Percentiles rank a stretch among this genome's conserved stretches.
These are phyloP conservation scores for Monosporozyma aerobia DNA, from an alignment of 805 yeast genomes.

Conservation along the genomic window DNA sequence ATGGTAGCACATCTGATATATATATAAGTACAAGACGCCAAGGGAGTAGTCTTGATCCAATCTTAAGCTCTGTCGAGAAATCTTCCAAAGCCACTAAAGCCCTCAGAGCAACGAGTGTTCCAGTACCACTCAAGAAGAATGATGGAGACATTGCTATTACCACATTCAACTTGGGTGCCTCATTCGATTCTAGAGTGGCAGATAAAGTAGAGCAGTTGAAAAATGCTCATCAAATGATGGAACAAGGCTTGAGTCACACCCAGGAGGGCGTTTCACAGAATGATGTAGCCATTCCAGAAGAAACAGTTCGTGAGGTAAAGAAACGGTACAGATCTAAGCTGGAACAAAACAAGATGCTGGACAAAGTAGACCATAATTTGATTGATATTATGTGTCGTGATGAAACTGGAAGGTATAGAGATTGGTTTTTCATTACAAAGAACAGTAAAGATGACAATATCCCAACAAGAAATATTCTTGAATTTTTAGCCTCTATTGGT, in stretches of 20 bases:
- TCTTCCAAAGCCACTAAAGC: neutral
- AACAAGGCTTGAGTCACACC: neutral
- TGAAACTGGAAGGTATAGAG: neutral
- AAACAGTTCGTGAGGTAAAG: neutral
- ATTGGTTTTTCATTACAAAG: neutral
- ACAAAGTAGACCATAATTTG: neutral
- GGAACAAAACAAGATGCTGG: neutral
- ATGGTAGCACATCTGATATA: neutral
- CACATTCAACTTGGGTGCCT: conserved; percentile 14
- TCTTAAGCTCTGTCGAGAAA: neutral
- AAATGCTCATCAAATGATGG: neutral
- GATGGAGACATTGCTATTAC: neutral
- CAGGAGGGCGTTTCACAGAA: neutral
- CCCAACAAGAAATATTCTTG: neutral
- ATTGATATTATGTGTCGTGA: neutral
- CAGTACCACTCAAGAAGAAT: neutral
- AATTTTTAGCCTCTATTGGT: neutral
- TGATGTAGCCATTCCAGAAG: neutral
- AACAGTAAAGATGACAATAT: neutral
- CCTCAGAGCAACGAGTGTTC: neutral
- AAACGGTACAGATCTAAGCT: neutral
- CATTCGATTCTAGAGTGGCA: conserved; percentile 13
- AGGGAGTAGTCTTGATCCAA: neutral
- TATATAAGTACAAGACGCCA: neutral
- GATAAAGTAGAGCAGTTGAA: conserved; percentile 8